Base-by-base conservation (phyloP, 2,329 filamentous ascomycete genomes). In the Pseudopyrenochaeta lycopersici region DNA sequence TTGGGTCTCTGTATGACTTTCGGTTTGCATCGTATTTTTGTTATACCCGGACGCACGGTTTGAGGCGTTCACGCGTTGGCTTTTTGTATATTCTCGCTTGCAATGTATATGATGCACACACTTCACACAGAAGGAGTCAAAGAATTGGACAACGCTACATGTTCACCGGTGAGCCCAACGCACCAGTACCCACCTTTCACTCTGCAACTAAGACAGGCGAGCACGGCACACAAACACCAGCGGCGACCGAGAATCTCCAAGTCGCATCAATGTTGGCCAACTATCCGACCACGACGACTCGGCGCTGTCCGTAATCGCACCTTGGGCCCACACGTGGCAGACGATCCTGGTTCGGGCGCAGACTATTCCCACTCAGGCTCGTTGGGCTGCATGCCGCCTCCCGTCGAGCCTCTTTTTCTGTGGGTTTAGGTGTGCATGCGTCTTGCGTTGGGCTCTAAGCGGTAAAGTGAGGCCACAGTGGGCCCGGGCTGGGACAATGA, bases 361-460 rank as follows among this genome's bases (percentile, higher is more conserved):
- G 27, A 45, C 49, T 47, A 51, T 43, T 38, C 29, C 48, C 27
- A 49, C 20, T 27, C 35, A 31, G 49, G 56, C 43, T 48, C 48
- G 54, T 65, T 65, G 62, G 62, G 62, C 62, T 62, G 55, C 58
- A 60, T 51, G 46, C 45, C 49, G 54, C 49, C 44, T 53, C 50
- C 48, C 54, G 57, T 57, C 58, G 60, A 59, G 58, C 49, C 51
- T 59, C 60, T 56, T 20, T 18, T 52, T 32, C 38, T 27, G 46
- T 48, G 44, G 42, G 39, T 48, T 52, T 15, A 17, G 50, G 49
- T 40, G 47, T 49, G 43, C 49, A 43, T 56, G 56, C 46, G 40
- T 40, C 35, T 46, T 31, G 44, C 30, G 51, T 62, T 60, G 60
- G 56, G 60, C 58, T 48, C 45, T 39, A 18, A 39, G 60, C 54